Percentiles rank a stretch among this genome's conserved stretches.
Evolutionary conservation across 2,329 filamentous ascomycete genomes (phyloP).

Genomic region (Stemphylium lycopersici): DNA sequence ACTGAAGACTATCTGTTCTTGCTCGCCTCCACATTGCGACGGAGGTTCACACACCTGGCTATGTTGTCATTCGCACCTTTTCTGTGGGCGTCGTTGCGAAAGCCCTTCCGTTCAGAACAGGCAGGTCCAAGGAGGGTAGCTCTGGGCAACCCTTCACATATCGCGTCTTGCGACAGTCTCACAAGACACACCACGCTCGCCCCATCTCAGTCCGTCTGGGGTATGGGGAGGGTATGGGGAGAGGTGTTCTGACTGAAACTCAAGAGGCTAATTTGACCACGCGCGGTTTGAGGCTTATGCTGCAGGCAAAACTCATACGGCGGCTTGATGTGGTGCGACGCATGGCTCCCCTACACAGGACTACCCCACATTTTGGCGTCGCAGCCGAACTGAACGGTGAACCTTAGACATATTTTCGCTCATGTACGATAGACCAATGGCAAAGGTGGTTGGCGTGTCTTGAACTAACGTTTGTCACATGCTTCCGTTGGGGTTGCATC

Average conservation of each 20-base stretch:
- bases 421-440: constrained; percentile 3
- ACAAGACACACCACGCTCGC: constrained; percentile 24
- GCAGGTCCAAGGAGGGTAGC: constrained; percentile 18
- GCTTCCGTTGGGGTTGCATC: constrained; percentile 21
- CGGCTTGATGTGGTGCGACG: constrained; percentile 26
- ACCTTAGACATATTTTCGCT: constrained; percentile 5
- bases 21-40: constrained; percentile 2
- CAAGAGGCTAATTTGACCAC: constrained; percentile 26
- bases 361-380: constrained; percentile 17
- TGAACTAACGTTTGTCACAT: constrained; percentile 33
- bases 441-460: constrained; percentile 9
- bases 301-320: constrained; percentile 33
- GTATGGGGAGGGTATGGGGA: not conserved
- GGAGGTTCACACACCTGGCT: constrained; percentile 3
- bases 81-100: constrained; percentile 3
- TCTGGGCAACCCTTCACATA: constrained; percentile 3
- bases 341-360: constrained; percentile 10
- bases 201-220: not conserved
- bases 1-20: not conserved
- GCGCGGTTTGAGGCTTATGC: constrained; percentile 24
- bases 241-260: constrained; percentile 18
- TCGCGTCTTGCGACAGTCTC: constrained; percentile 28
- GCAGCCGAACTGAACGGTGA: constrained; percentile 5
- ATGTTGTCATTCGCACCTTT: constrained; percentile 1
- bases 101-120: constrained; percentile 11